Percentiles rank a stretch among this genome's conserved stretches.
phyloP scores from a whole-genome alignment of 176 grass and related monocot genomes.

The Dendrocalamus sinicus region DNA sequence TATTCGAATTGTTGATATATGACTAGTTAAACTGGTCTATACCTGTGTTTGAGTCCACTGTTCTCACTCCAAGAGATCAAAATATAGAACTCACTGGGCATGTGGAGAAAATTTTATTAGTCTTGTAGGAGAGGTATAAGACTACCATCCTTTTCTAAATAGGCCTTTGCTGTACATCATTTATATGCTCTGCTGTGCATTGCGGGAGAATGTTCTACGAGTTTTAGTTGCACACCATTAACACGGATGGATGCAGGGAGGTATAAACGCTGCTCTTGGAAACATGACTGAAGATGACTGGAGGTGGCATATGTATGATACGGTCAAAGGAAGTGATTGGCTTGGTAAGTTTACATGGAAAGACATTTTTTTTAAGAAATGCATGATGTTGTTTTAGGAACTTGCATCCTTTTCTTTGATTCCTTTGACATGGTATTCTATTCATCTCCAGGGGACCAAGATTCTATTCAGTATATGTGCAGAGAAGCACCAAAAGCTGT shows the following conservation, averaged over 20 bases:
- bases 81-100: conserved; percentile 47
- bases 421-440: not conserved
- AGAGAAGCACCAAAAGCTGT: conserved; percentile 99
- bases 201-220: conserved; percentile 29
- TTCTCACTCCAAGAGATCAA: conserved; percentile 52
- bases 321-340: conserved; percentile 98
- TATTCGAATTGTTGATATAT: not conserved
- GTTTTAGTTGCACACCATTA: not conserved
- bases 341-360: conserved; percentile 58
- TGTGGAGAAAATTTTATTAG: not conserved
- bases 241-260: conserved; percentile 57
- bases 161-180: conserved; percentile 43
- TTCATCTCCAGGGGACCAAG: conserved; percentile 80
- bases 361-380: conserved; percentile 11
- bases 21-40: not conserved
- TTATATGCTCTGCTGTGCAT: not conserved
- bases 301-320: conserved; percentile 99
- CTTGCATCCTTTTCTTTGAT: not conserved
- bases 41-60: not conserved
- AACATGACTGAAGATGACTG: conserved; percentile 99
- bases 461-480: conserved; percentile 99
- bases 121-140: not conserved
- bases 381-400: conserved; percentile 1
- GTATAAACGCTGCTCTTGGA: conserved; percentile 97
- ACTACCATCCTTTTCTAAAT: not conserved